Evolutionary conservation across 2,329 filamentous ascomycete species (phyloP).

Genomic region (Fusarium devonianum): DNA sequence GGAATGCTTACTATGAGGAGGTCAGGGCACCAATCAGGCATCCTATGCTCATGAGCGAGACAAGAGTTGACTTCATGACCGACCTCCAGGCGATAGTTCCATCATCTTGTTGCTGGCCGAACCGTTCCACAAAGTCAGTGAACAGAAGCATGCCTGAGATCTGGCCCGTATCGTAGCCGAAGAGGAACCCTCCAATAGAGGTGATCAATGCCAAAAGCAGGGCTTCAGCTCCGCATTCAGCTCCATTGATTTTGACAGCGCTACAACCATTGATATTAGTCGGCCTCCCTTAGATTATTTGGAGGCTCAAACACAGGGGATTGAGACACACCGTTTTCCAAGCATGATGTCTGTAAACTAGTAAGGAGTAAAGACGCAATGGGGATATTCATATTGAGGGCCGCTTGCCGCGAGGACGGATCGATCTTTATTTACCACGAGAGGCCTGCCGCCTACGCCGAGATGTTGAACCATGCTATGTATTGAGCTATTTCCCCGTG

Average conservation of each 20-base stretch:
- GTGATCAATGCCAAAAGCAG: constrained; percentile 57
- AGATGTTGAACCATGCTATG: no score
- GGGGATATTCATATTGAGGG: no score
- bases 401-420: no score
- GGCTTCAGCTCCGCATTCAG: constrained; percentile 50
- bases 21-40: constrained; percentile 61
- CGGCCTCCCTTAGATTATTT: no score
- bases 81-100: constrained; percentile 50
- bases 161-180: constrained; percentile 68
- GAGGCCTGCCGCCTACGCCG: no score
- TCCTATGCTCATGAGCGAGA: constrained; percentile 62
- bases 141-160: constrained; percentile 60
- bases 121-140: constrained; percentile 60
- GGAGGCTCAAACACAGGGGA: no score
- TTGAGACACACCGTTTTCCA: no score
- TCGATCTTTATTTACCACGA: no score
- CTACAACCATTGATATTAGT: constrained; percentile 23
- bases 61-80: constrained; percentile 57
- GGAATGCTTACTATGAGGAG: constrained; percentile 51
- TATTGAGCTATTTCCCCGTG: no score
- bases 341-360: no score
- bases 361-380: no score
- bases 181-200: constrained; percentile 66
- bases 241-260: constrained; percentile 50
- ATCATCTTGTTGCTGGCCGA: constrained; percentile 52